Evolutionary conservation across 2,329 filamentous ascomycete genomes (phyloP), one percentile per base, ranked within the genome.

Genomic region (Aspergillus chevalieri): DNA sequence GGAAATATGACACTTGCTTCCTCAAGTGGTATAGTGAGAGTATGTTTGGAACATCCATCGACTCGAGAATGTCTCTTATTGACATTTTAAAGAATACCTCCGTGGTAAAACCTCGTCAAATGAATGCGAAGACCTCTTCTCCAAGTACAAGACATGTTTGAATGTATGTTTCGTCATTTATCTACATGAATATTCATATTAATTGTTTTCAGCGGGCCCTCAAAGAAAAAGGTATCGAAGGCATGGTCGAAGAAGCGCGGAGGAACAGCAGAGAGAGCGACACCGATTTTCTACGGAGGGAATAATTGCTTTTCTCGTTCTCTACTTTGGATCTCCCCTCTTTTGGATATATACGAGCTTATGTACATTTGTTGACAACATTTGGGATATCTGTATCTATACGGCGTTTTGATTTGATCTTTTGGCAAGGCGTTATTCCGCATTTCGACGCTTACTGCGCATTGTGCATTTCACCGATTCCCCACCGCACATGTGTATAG

Each of bases 1-100:
- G 91, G 68, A 88, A 85, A 61, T 98, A 98, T 67, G 93, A 98
- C 70, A 91, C 86, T 47, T 98, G 93, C 74, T 98, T 98, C 68
- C 76, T 98, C 56, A 97, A 95, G 74, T 98, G 93, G 93, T 98
- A 98, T 71, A 96, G 91, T 66, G 93, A 98, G 73, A 97, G 93
- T 96, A 78, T 51, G 85, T 70, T 10, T 12, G 2, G n/a, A 15
- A 26, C 21, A 28, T 17, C 21, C 12, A 34, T 19, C 8, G 17
- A 17, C 15, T 8, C 12, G 28, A 21, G 12, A 10, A 22, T 34
- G 14, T 8, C 10, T 26, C 7, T 26, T 39, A 38, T 46, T 17
- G 17, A 21, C 38, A 46, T 59, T 44, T 44, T 28, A 47, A 57
- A 93, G 93, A 96, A 71, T 98, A 95, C 65, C 82, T 98, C 17